A percentile compares a stretch with the other conserved stretches of the same genome.
Evolutionary conservation across 2,329 filamentous ascomycete genomes (phyloP).

Genomic region (Xylaria sp.): DNA sequence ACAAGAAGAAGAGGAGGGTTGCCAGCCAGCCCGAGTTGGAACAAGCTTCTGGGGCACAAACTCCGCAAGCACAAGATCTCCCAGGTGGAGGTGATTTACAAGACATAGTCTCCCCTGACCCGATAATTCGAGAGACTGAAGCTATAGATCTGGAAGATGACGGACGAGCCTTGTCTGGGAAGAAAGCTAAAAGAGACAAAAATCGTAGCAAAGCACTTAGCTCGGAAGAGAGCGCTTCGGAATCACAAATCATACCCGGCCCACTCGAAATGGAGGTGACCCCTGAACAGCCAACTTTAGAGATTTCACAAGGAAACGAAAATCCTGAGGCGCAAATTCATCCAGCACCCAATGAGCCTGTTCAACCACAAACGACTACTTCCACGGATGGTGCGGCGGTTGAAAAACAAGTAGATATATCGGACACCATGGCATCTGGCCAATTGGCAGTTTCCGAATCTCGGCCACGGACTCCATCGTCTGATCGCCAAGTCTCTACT

Average conservation of each 20-base stretch:
- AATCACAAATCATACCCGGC: constrained; percentile 13
- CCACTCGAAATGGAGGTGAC: constrained; percentile 32
- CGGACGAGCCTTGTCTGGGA: constrained; percentile 41
- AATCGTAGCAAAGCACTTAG: constrained; percentile 44
- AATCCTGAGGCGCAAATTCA: constrained; percentile 39
- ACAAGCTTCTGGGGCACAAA: constrained; percentile 35
- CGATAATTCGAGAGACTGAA: constrained; percentile 27
- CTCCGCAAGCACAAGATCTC: constrained; percentile 32
- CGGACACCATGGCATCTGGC: constrained; percentile 20
- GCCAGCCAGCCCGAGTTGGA: constrained; percentile 41
- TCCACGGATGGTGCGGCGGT: constrained; percentile 16
- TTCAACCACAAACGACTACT: constrained; percentile 41
- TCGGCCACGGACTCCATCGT: constrained; percentile 38
- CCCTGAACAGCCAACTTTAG: constrained; percentile 34
- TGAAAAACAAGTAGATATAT: constrained; percentile 8
- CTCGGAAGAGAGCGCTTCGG: constrained; percentile 4
- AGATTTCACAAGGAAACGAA: constrained; percentile 25
- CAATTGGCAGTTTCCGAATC: constrained; percentile 22
- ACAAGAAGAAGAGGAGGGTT: constrained; percentile 53
- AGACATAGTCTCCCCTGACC: constrained; percentile 13
- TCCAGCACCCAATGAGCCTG: constrained; percentile 45
- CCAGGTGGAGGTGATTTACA: constrained; percentile 13
- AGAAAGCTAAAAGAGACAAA: constrained; percentile 52
- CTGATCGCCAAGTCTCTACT: constrained; percentile 32
- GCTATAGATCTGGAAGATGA: constrained; percentile 34